Conservation (phyloP, 2,329 filamentous ascomycete species). For the Sodiomyces alkalinus region DNA sequence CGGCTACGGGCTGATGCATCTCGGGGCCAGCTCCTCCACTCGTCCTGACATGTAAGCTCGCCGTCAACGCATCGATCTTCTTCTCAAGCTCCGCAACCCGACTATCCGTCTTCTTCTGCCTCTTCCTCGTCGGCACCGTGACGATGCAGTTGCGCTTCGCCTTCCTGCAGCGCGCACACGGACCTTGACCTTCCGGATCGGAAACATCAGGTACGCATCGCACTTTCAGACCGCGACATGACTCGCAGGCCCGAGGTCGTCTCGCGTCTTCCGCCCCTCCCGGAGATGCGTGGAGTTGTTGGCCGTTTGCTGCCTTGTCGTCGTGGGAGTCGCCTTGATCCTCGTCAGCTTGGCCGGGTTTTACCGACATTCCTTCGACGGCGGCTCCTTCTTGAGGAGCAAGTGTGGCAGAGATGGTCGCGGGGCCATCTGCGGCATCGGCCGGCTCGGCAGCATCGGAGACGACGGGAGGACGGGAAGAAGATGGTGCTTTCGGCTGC, state of each 20-base stretch:
- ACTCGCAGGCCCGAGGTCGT: constrained; percentile 58
- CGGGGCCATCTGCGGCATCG: constrained; percentile 1
- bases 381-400: too few relatives aligned
- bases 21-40: background rate
- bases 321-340: constrained; percentile 2
- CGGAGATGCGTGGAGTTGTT: constrained; percentile 3
- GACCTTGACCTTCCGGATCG: constrained; percentile 45
- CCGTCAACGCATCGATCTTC: constrained; percentile 81
- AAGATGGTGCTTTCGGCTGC: too few relatives aligned
- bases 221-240: constrained; percentile 64
- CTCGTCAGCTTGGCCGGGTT: constrained; percentile 3
- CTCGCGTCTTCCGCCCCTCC: constrained; percentile 48
- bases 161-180: constrained; percentile 66
- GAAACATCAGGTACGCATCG: constrained; percentile 64
- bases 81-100: constrained; percentile 81
- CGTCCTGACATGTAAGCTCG: constrained; percentile 51
- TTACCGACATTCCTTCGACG: too few relatives aligned
- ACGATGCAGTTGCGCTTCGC: constrained; percentile 64
- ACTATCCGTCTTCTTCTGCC: constrained; percentile 84
- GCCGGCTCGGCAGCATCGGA: too few relatives aligned
- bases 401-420: background rate
- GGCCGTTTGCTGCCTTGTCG: constrained; percentile 6
- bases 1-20: too few relatives aligned
- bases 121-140: constrained; percentile 59
- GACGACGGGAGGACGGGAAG: too few relatives aligned